Conservation (phyloP, 805 yeast genomes). For the Danielozyma ontarioensis region DNA sequence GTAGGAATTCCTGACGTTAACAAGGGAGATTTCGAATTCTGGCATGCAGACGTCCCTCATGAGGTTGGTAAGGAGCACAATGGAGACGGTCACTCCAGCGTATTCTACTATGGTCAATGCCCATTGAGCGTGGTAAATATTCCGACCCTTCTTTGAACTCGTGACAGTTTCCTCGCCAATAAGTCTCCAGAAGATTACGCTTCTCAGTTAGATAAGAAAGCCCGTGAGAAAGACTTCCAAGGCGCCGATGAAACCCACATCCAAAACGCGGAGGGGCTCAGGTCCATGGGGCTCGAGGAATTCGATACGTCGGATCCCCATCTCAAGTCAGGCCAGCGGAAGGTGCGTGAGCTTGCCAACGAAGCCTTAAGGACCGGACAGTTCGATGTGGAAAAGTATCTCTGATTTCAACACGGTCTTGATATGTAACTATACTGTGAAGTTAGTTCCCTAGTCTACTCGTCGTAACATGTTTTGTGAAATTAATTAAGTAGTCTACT, state of each 20-base stretch:
- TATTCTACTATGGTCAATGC: conserved; percentile 30
- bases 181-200: conserved; percentile 11
- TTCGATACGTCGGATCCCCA: conserved; percentile 16
- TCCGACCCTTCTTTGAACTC: conserved; percentile 11
- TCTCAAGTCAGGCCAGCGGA: conserved; percentile 19
- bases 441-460: too few species aligned
- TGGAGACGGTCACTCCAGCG: conserved; percentile 32
- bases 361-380: conserved; percentile 5
- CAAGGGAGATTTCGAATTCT: conserved; percentile 39
- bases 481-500: conserved; percentile 3
- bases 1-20: conserved; percentile 32
- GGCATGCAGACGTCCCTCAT: conserved; percentile 41
- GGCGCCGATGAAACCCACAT: conserved; percentile 13
- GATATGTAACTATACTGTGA: too few species aligned
- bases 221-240: conserved; percentile 13
- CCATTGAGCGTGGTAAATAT: conserved; percentile 23
- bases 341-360: conserved; percentile 19
- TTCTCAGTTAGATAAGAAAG: conserved; percentile 10
- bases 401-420: too few species aligned
- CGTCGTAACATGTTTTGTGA: too few species aligned
- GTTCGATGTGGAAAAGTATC: neutral
- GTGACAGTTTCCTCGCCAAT: conserved; percentile 6
- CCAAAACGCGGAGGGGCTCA: conserved; percentile 14
- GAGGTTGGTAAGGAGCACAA: conserved; percentile 33
- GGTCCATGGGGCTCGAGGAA: conserved; percentile 20